phyloP scores from a whole-genome alignment of 225 moss, liverwort and hornwort species.

The Marchantia paleacea region DNA sequence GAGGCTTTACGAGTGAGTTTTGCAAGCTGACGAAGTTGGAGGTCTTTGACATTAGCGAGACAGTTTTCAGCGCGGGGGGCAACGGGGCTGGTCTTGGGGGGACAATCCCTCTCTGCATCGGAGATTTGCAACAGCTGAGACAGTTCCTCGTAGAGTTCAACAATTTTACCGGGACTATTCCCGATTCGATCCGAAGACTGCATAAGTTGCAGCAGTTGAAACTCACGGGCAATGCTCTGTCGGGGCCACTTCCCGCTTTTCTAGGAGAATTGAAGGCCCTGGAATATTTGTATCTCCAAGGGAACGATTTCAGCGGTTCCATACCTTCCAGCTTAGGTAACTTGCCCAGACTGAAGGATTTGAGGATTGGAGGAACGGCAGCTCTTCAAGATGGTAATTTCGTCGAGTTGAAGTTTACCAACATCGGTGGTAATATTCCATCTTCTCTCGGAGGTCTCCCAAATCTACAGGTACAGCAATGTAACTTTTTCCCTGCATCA shows the following conservation, averaged over 20 bases:
- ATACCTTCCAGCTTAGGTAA: slow-evolving; percentile 28
- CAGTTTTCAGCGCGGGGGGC: background rate
- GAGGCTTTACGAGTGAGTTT: slow-evolving; percentile 5
- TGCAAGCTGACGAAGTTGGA: slow-evolving; percentile 17
- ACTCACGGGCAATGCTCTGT: slow-evolving; percentile 29
- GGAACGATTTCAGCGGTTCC: slow-evolving; percentile 22
- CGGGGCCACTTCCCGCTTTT: slow-evolving; percentile 23
- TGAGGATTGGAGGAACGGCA: slow-evolving; percentile 19
- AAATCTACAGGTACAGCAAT: slow-evolving; percentile 6
- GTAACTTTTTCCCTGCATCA: background rate
- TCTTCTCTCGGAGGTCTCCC: slow-evolving; percentile 19
- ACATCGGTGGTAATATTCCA: slow-evolving; percentile 24
- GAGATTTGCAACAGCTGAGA: slow-evolving; percentile 25
- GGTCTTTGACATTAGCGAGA: background rate
- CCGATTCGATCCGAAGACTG: slow-evolving; percentile 24
- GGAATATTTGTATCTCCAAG: background rate
- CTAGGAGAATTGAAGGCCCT: slow-evolving; percentile 31
- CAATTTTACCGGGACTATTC: slow-evolving; percentile 23
- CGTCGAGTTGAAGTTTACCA: background rate
- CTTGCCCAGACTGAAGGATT: slow-evolving; percentile 1
- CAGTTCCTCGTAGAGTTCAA: slow-evolving; percentile 4
- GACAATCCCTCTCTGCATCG: slow-evolving; percentile 30
- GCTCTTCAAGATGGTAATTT: background rate
- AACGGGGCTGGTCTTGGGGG: background rate
- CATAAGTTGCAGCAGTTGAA: slow-evolving; percentile 17